phyloP scores from a whole-genome alignment of 306 rosid genomes.

The Datisca glomerata region DNA sequence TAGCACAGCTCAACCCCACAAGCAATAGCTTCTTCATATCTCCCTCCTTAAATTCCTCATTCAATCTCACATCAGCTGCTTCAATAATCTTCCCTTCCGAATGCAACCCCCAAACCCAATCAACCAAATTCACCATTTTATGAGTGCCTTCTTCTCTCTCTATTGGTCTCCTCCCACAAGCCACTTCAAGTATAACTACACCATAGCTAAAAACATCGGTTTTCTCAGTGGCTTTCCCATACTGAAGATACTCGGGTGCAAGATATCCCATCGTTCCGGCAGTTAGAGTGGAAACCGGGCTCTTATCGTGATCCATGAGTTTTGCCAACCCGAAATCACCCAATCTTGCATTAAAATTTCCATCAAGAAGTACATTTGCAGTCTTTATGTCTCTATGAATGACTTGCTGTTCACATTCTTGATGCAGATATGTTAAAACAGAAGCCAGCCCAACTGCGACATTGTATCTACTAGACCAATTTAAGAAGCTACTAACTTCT shows the following conservation, averaged over 20 bases:
- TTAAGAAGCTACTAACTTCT: constrained; percentile 15
- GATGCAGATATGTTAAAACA: constrained; percentile 56
- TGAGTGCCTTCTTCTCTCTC: constrained; percentile 20
- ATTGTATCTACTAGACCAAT: constrained; percentile 49
- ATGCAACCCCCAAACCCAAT: constrained; percentile 49
- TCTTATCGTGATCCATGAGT: constrained; percentile 80
- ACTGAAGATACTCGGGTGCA: constrained; percentile 78
- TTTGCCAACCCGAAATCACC: constrained; percentile 84
- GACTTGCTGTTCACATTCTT: constrained; percentile 71
- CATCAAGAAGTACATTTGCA: constrained; percentile 52
- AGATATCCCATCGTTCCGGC: constrained; percentile 84
- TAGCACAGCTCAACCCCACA: constrained; percentile 38
- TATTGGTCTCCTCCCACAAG: constrained; percentile 53
- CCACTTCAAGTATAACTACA: constrained; percentile 48
- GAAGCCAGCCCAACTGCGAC: constrained; percentile 66
- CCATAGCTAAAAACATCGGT: constrained; percentile 73
- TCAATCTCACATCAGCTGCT: constrained; percentile 36
- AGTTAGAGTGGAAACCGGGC: constrained; percentile 67
- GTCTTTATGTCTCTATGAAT: constrained; percentile 72
- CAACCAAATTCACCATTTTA: constrained; percentile 42
- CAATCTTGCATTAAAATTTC: constrained; percentile 39
- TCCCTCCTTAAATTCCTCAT: constrained; percentile 31
- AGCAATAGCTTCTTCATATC: constrained; percentile 40
- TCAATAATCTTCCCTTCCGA: constrained; percentile 32
- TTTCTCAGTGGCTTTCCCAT: constrained; percentile 72